These are phyloP conservation scores for Singerocomus rubriflavus DNA, from an alignment of 1,284 basidiomycete genomes.

Conservation along the genomic window DNA sequence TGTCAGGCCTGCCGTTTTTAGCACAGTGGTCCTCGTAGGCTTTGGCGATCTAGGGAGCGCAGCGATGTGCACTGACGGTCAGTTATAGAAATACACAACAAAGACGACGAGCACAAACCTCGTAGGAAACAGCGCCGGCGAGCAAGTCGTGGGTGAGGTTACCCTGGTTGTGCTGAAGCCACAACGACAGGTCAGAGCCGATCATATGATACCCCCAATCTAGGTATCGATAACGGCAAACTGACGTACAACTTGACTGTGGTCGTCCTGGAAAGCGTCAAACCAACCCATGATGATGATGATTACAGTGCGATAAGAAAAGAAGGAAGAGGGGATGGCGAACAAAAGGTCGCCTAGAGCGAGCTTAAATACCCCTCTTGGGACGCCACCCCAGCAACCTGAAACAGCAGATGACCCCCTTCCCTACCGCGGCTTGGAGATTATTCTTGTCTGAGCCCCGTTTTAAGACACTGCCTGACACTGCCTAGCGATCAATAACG, in stretches of 20 bases:
- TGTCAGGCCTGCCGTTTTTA: slow-evolving; percentile 12
- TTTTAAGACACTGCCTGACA: slow-evolving; percentile 8
- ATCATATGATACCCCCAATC: neutral
- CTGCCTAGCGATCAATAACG: slow-evolving; percentile 17
- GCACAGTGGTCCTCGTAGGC: slow-evolving; percentile 13
- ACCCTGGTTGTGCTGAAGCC: slow-evolving; percentile 13
- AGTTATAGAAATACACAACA: neutral
- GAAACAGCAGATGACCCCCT: slow-evolving; percentile 8
- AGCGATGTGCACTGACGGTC: neutral
- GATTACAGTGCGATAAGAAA: neutral
- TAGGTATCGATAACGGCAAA: neutral
- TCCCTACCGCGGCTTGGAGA: neutral
- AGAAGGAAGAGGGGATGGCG: neutral
- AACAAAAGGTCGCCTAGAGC: neutral
- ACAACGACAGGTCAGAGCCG: neutral
- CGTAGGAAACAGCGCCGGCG: slow-evolving; percentile 14
- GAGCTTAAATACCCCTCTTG: slow-evolving; percentile 20
- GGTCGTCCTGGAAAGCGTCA: slow-evolving; percentile 1
- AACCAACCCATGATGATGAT: slow-evolving; percentile 14
- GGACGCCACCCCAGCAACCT: slow-evolving; percentile 12
- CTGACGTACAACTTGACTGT: slow-evolving; percentile 10
- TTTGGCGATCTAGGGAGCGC: slow-evolving; percentile 8
- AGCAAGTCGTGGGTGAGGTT: slow-evolving; percentile 14
- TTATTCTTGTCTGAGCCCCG: slow-evolving; percentile 17
- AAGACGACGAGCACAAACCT: slow-evolving; percentile 13